Conservation (phyloP, 768 basidiomycete genomes). For the Auricularia cornea region DNA sequence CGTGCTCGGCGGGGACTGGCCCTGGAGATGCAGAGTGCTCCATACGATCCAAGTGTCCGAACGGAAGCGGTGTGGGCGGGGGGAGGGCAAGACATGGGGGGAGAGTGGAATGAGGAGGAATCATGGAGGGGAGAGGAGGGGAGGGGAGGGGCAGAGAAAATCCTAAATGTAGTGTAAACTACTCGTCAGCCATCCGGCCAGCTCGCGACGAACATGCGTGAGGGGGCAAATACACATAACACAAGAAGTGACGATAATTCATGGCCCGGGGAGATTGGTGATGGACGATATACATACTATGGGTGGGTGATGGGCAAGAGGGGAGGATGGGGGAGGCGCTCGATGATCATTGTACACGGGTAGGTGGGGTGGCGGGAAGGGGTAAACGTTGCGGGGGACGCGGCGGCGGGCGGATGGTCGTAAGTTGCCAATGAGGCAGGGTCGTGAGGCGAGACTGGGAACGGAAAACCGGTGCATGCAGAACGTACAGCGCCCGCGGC, state of each 20-base stretch:
- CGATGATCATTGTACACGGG: background rate
- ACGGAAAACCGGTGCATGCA: background rate
- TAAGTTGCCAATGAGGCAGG: background rate
- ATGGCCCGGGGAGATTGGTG: background rate
- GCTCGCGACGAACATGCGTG: background rate
- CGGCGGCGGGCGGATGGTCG: background rate
- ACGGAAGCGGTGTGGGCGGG: too few species aligned
- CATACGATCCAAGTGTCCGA: too few species aligned
- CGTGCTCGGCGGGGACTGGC: background rate
- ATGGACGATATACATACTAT: background rate
- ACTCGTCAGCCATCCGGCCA: background rate
- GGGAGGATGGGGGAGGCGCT: too few species aligned
- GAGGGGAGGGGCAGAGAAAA: background rate
- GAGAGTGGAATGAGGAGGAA: background rate
- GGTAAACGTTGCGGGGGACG: background rate
- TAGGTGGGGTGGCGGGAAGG: background rate
- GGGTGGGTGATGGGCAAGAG: background rate
- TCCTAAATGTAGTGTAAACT: background rate
- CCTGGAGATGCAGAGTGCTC: too few species aligned
- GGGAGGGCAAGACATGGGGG: background rate
- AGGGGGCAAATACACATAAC: background rate
- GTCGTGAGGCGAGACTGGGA: background rate
- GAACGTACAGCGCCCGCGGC: background rate
- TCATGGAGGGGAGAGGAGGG: background rate
- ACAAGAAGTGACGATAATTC: background rate